Conservation (phyloP, 495 filamentous ascomycete genomes). For the Monascus purpureus region DNA sequence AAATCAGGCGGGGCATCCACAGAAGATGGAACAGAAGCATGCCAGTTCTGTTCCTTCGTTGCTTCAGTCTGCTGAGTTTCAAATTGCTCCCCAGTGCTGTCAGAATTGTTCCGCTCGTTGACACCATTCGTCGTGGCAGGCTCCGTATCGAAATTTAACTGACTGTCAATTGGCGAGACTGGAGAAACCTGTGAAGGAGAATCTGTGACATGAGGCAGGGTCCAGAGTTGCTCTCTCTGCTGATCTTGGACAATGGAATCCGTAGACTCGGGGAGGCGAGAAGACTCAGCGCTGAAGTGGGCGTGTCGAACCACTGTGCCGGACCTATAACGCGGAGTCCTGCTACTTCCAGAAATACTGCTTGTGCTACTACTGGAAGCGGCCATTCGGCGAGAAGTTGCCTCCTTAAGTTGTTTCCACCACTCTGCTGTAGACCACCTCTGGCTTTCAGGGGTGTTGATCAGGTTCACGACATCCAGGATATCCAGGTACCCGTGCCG, state of each 20-base stretch:
- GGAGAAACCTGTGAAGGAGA: conserved; percentile 20
- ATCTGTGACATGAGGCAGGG: conserved; percentile 20
- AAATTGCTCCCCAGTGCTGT: conserved; percentile 35
- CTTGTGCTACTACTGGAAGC: conserved; percentile 1
- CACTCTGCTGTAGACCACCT: conserved; percentile 85
- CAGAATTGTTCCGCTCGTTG: conserved; percentile 42
- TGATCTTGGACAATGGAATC: conserved; percentile 22
- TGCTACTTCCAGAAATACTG: no score
- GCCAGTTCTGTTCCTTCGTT: conserved; percentile 34
- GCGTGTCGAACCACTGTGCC: no score
- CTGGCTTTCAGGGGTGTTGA: conserved; percentile 60
- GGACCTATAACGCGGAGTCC: conserved; percentile 55
- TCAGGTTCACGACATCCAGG: conserved; percentile 64
- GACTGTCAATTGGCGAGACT: conserved; percentile 26
- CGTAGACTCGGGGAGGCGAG: conserved; percentile 23
- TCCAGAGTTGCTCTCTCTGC: conserved; percentile 9
- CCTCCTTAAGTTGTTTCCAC: conserved; percentile 76
- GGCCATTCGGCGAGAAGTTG: conserved; percentile 69
- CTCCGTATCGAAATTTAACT: conserved; percentile 15
- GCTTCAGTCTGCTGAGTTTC: conserved; percentile 9
- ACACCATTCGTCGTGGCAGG: conserved; percentile 12
- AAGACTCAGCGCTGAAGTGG: conserved; percentile 36
- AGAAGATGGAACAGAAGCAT: conserved; percentile 50
- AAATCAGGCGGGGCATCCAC: conserved; percentile 68
- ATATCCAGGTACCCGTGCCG: conserved; percentile 87